Evolutionary conservation across 176 grass and related monocot species (phyloP).

Genomic region (Hyparrhenia diplandra): DNA sequence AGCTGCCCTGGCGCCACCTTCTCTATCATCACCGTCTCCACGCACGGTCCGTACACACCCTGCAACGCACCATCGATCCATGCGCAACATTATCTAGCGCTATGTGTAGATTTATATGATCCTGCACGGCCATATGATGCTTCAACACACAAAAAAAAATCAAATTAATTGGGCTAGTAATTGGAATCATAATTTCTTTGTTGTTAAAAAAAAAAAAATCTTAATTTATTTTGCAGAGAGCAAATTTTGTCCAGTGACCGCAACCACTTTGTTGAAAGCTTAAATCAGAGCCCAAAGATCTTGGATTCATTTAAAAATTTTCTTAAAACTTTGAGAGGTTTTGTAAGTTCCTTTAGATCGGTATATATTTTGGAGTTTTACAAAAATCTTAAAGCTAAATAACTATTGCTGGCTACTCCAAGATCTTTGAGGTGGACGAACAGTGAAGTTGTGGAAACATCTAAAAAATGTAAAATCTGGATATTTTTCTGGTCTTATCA

Average conservation of each 20-base stretch:
- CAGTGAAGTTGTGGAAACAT: too few species aligned
- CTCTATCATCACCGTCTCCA: constrained; percentile 54
- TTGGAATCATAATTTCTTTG: neutral
- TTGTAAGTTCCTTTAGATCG: neutral
- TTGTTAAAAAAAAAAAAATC: too few species aligned
- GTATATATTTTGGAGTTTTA: neutral
- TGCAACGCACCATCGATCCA: constrained; percentile 18
- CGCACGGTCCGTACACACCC: constrained; percentile 50
- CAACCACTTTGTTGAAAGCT: neutral
- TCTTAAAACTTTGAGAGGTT: neutral
- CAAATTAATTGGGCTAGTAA: neutral
- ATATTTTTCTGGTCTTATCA: too few species aligned
- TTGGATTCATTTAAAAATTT: neutral
- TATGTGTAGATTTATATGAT: neutral
- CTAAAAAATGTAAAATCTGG: too few species aligned
- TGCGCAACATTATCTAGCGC: neutral
- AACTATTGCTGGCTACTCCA: neutral
- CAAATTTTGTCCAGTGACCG: neutral
- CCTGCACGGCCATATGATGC: neutral
- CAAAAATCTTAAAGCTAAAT: neutral
- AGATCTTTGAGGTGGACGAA: too few species aligned
- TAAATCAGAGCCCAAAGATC: neutral
- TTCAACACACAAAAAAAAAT: neutral
- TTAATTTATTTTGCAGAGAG: neutral
- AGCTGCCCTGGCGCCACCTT: constrained; percentile 32